Percentiles rank a stretch among this genome's conserved stretches.
Conservation (phyloP, 345 rosid genomes). For the Raphanus sativus region DNA sequence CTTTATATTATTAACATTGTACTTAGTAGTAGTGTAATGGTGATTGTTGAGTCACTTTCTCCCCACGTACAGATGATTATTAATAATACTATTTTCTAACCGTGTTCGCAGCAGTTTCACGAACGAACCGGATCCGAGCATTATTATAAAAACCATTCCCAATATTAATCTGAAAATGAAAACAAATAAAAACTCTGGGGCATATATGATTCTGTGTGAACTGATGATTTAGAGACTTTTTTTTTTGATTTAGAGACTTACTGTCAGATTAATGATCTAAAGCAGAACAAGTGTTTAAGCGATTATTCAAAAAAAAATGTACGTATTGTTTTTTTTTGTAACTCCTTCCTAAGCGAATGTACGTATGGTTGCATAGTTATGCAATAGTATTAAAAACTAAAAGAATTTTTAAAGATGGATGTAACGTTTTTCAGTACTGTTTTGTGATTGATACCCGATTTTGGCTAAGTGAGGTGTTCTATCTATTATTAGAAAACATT, state of each 20-base stretch:
- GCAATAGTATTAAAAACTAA: neutral
- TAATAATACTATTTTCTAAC: neutral
- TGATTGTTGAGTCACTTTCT: conserved; percentile 26
- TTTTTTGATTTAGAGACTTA: conserved; percentile 4
- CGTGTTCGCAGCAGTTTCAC: conserved; percentile 7
- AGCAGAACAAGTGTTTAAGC: neutral
- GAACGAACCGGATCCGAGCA: conserved; percentile 22
- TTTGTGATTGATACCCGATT: neutral
- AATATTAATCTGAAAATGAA: neutral
- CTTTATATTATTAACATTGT: neutral
- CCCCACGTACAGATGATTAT: conserved; percentile 26
- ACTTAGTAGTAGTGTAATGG: neutral
- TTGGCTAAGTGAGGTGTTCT: neutral
- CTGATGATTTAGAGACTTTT: neutral
- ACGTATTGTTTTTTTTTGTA: too few species aligned
- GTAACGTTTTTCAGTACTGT: neutral
- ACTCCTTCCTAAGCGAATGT: too few species aligned
- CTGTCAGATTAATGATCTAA: neutral
- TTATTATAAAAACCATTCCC: neutral
- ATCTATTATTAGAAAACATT: neutral
- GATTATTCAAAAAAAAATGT: neutral
- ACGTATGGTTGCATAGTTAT: neutral
- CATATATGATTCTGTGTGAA: neutral
- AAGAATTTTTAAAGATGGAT: neutral
- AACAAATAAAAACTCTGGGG: neutral